phyloP scores from a whole-genome alignment of 1,284 basidiomycete species.

The Neotropicomus parvogracilis region DNA sequence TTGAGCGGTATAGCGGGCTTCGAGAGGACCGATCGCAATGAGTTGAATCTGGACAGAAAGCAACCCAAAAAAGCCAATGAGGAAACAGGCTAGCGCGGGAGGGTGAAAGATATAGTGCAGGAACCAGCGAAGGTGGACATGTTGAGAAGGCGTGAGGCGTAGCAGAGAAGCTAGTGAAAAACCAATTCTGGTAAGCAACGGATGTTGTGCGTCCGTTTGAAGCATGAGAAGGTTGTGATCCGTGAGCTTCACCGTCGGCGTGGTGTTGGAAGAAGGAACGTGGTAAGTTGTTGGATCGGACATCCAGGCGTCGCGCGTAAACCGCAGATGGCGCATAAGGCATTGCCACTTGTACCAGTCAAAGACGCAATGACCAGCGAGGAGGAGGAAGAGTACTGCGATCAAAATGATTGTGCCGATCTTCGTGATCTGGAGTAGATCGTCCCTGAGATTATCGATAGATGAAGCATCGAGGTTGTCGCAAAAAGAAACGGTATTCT shows the following conservation, averaged over 20 bases:
- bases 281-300: constrained; percentile 62
- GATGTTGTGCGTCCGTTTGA: constrained; percentile 62
- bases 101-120: constrained; percentile 88
- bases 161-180: constrained; percentile 50
- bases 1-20: constrained; percentile 57
- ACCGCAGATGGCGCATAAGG: constrained; percentile 59
- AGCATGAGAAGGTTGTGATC: constrained; percentile 77
- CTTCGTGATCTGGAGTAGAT: constrained; percentile 72
- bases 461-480: constrained; percentile 73
- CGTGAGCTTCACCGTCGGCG: constrained; percentile 57
- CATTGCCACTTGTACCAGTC: constrained; percentile 81
- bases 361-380: constrained; percentile 61
- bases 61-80: constrained; percentile 89
- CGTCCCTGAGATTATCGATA: constrained; percentile 77
- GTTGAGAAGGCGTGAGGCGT: constrained; percentile 54
- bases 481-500: constrained; percentile 68
- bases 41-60: constrained; percentile 86
- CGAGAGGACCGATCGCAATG: constrained; percentile 67
- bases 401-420: constrained; percentile 74
- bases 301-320: constrained; percentile 71
- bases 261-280: constrained; percentile 29
- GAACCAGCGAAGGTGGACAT: constrained; percentile 74
- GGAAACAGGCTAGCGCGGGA: constrained; percentile 83
- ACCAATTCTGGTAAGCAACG: constrained; percentile 62
- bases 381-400: constrained; percentile 56